Evolutionary conservation across 306 rosid genomes (phyloP).

Genomic region (Quercus berberidifolia): DNA sequence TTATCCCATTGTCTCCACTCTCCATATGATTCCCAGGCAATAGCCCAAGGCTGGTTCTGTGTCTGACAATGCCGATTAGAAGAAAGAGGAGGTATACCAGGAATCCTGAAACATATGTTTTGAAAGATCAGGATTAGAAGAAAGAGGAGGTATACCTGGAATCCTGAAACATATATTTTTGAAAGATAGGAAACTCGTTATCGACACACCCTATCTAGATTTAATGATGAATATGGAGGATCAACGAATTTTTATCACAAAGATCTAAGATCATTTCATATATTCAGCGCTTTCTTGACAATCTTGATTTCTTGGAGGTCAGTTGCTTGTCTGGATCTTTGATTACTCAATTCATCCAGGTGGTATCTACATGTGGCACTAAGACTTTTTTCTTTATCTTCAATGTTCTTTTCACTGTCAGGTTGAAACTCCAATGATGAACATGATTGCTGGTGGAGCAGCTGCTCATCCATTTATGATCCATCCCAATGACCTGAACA

Average conservation of each 20-base stretch:
- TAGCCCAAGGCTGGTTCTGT: conserved; percentile 42
- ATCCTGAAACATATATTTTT: conserved; percentile 75
- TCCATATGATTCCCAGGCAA: conserved; percentile 88
- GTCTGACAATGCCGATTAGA: conserved; percentile 50
- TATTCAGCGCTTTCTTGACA: conserved; percentile 65
- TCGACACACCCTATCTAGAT: conserved; percentile 78
- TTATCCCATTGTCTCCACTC: conserved; percentile 54
- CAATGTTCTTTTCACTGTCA: conserved; percentile 3
- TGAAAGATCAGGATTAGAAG: conserved; percentile 69
- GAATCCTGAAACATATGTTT: conserved; percentile 77
- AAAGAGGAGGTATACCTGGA: conserved; percentile 45
- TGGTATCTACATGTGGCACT: background rate
- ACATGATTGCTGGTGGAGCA: conserved; percentile 97
- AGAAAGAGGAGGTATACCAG: conserved; percentile 48
- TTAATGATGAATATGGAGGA: conserved; percentile 79
- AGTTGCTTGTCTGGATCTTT: conserved; percentile 19
- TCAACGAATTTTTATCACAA: conserved; percentile 72
- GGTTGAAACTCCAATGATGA: conserved; percentile 99
- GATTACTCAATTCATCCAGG: background rate
- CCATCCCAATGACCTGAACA: too few relatives aligned
- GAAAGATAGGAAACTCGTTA: conserved; percentile 89
- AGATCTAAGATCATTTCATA: conserved; percentile 60
- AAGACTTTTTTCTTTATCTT: too few relatives aligned
- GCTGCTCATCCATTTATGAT: conserved; percentile 82
- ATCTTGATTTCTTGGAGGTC: conserved; percentile 94